A percentile compares a stretch with the other conserved stretches of the same genome.
Conservation (phyloP, 306 rosid genomes). For the Crotalaria pallida region DNA sequence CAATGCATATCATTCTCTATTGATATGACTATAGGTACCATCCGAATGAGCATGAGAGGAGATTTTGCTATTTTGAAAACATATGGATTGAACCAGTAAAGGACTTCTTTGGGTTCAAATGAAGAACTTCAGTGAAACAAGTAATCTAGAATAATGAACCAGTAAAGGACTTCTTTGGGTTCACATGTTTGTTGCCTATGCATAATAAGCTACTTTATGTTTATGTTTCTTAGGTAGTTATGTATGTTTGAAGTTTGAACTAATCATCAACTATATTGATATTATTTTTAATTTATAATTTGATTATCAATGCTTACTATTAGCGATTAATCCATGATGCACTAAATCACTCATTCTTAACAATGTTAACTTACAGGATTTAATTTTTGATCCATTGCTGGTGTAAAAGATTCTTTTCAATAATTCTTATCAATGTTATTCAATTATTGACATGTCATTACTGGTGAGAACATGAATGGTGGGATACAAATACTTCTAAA, state of each 20-base stretch:
- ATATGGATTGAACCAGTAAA: conserved; percentile 83
- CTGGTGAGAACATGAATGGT: neutral
- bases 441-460: neutral
- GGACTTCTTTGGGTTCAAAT: conserved; percentile 48
- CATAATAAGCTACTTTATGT: conserved; percentile 5
- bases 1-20: conserved; percentile 76
- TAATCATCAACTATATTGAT: neutral
- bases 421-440: neutral
- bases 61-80: conserved; percentile 57
- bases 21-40: conserved; percentile 53
- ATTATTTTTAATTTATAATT: neutral
- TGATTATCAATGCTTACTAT: conserved; percentile 5
- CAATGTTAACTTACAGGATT: conserved; percentile 14
- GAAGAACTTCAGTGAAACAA: conserved; percentile 31
- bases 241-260: conserved; percentile 16
- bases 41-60: conserved; percentile 86
- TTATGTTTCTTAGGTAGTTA: neutral
- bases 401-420: neutral
- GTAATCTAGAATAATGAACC: conserved; percentile 25
- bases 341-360: neutral
- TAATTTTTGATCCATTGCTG: neutral
- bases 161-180: too few relatives aligned
- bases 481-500: neutral
- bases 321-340: neutral
- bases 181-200: conserved; percentile 2